Base-by-base conservation (phyloP, 768 basidiomycete genomes). In the Kwoniella shandongensis region DNA sequence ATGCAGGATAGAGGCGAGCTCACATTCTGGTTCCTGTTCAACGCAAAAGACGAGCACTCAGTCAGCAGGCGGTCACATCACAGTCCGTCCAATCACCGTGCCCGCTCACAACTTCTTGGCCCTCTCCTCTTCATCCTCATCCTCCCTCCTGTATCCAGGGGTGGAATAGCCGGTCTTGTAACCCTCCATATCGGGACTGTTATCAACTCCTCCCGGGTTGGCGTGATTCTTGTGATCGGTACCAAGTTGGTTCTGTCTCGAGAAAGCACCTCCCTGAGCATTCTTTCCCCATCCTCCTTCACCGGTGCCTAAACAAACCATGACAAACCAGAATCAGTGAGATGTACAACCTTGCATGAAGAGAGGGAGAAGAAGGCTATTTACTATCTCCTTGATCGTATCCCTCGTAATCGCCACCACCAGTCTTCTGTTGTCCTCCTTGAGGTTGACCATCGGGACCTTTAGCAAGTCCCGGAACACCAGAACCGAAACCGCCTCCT, bases 141-240 rank as follows among this genome's bases (percentile, higher is more conserved):
- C 70, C 32, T 72, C 70, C 44, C 66, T 68, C 45, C 67, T 53
- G 44, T 72, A 72, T 10, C 70, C 70, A 25, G 70, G 70, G 6
- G 70, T 72, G 39, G 64, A 66, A n/a, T 66, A 67, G 1, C 70
- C 70, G 23, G 70, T 72, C 63, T 67, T 69, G 52, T 62, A 59
- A 1, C 70, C 70, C 18, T 57, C 54, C n/a, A 18, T 32, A 17
- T 62, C 51, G 17, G 48, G 52, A 39, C 65, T 59, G 39, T 55
- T 61, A 18, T 63, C 61, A 11, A 44, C 56, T 23, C 55, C 61
- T 27, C 54, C 61, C 2, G 56, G 49, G 18, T 54, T 52, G 5
- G 40, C 54, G 13, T 54, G 50, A 22, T 60, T 49, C 23, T 41
- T 35, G 13, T 61, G 30, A 41, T 67, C 67, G 8, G 67, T 45